These are phyloP conservation scores for Chlamydomonas applanata DNA, from an alignment of 139 green algal species.

Conservation along the genomic window DNA sequence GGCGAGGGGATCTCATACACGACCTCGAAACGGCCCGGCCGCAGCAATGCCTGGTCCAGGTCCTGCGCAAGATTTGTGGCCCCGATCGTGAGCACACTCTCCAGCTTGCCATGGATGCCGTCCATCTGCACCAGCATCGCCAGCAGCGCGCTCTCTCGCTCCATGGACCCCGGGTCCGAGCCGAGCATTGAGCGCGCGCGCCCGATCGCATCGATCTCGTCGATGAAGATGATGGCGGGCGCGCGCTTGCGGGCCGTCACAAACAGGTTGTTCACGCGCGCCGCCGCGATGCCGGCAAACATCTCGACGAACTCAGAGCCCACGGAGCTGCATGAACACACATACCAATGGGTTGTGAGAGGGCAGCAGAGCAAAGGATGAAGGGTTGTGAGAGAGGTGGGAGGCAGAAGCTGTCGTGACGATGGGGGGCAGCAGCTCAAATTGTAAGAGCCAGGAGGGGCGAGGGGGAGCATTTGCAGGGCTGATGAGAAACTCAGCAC, in stretches of 20 bases:
- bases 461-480: no score
- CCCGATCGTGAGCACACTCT: conserved; percentile 69
- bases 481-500: no score
- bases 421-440: no score
- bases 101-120: conserved; percentile 51
- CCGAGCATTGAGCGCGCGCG: conserved; percentile 30
- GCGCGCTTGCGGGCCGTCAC: conserved; percentile 48
- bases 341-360: no score
- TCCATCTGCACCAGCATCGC: conserved; percentile 64
- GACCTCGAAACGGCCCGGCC: conserved; percentile 58
- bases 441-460: no score
- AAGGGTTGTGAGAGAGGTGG: no score
- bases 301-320: conserved; percentile 76
- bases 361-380: no score
- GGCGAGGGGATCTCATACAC: conserved; percentile 55
- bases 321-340: conserved; percentile 32
- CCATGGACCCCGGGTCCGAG: conserved; percentile 51
- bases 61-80: conserved; percentile 73
- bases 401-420: no score
- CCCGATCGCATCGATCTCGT: conserved; percentile 72
- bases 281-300: conserved; percentile 53
- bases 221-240: conserved; percentile 98
- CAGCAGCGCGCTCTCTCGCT: conserved; percentile 63
- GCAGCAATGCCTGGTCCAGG: conserved; percentile 68
- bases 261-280: conserved; percentile 58